phyloP scores from a whole-genome alignment of 495 filamentous ascomycete species.

The Penicillium tannophilum region DNA sequence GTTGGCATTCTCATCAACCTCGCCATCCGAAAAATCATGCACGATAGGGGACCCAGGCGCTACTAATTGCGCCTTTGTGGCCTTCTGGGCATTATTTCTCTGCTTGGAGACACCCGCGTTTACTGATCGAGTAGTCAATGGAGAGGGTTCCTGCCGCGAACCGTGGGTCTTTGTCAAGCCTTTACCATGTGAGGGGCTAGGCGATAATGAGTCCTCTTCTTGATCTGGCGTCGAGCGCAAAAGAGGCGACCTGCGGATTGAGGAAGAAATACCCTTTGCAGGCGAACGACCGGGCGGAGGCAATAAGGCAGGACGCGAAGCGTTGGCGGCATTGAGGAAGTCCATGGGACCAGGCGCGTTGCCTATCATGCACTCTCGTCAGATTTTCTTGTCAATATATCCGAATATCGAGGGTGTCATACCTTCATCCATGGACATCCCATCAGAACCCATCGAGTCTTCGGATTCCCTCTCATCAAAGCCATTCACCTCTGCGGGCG shows the following conservation, averaged over 20 bases:
- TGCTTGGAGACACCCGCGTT: constrained; percentile 43
- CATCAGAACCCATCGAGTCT: constrained; percentile 42
- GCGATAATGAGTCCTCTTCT: constrained; percentile 34
- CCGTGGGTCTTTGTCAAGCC: constrained; percentile 23
- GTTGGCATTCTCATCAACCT: constrained; percentile 40
- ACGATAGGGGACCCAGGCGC: constrained; percentile 19
- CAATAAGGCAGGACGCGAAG: constrained; percentile 33
- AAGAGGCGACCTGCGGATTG: constrained; percentile 45
- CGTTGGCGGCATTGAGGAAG: constrained; percentile 38
- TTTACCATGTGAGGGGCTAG: constrained; percentile 44
- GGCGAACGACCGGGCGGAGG: constrained; percentile 46
- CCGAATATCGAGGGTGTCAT: constrained; percentile 4
- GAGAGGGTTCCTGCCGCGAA: constrained; percentile 34
- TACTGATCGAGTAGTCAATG: constrained; percentile 39
- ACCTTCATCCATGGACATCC: constrained; percentile 54
- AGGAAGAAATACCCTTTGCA: constrained; percentile 44
- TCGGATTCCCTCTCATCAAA: constrained; percentile 30
- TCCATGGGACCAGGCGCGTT: constrained; percentile 48
- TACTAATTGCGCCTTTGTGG: constrained; percentile 7
- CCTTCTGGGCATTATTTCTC: constrained; percentile 34
- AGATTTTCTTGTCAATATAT: not conserved
- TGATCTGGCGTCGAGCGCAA: constrained; percentile 44
- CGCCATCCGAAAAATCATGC: constrained; percentile 41
- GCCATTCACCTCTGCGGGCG: constrained; percentile 46
- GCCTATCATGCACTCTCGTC: constrained; percentile 21